Percentiles rank a stretch among this genome's conserved stretches.
Conservation (phyloP, 2,329 filamentous ascomycete genomes). For the Sclerotiophoma versabilis region DNA sequence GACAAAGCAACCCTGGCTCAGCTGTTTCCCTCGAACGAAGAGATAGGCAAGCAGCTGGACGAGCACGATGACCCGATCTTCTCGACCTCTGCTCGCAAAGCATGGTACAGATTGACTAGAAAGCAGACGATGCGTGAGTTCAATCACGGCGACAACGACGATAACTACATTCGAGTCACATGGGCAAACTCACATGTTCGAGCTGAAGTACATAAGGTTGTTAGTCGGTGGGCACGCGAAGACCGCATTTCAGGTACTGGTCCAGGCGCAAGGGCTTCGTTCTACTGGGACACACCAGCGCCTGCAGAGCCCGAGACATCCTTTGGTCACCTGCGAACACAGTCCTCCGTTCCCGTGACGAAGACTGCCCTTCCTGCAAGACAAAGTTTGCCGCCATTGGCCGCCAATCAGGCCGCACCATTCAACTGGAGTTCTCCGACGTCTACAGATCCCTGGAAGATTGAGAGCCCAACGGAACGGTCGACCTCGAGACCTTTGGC, state of each 20-base stretch:
- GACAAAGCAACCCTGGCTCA: constrained; percentile 34
- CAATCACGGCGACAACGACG: constrained; percentile 43
- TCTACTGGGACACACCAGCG: constrained; percentile 48
- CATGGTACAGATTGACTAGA: constrained; percentile 51
- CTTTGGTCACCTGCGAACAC: constrained; percentile 31
- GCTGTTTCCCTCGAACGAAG: constrained; percentile 32
- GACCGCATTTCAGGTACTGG: constrained; percentile 49
- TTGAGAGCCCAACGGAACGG: constrained; percentile 20
- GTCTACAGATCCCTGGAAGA: constrained; percentile 29
- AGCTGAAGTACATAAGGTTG: constrained; percentile 45
- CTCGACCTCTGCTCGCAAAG: constrained; percentile 46
- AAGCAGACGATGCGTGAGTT: constrained; percentile 49
- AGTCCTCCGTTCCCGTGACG: constrained; percentile 28
- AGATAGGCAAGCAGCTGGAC: constrained; percentile 17
- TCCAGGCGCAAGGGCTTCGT: constrained; percentile 42
- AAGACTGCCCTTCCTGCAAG: constrained; percentile 25
- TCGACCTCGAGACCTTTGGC: constrained; percentile 29
- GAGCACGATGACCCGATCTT: constrained; percentile 42
- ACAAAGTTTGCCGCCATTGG: constrained; percentile 30
- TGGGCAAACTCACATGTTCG: constrained; percentile 46
- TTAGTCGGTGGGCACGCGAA: constrained; percentile 47
- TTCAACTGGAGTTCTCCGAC: constrained; percentile 48
- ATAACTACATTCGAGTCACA: constrained; percentile 49
- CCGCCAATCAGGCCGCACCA: constrained; percentile 32
- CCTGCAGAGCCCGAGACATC: constrained; percentile 24